Evolutionary conservation across 2,329 filamentous ascomycete species (phyloP).

Genomic region (Ceratocystiopsis minuta): DNA sequence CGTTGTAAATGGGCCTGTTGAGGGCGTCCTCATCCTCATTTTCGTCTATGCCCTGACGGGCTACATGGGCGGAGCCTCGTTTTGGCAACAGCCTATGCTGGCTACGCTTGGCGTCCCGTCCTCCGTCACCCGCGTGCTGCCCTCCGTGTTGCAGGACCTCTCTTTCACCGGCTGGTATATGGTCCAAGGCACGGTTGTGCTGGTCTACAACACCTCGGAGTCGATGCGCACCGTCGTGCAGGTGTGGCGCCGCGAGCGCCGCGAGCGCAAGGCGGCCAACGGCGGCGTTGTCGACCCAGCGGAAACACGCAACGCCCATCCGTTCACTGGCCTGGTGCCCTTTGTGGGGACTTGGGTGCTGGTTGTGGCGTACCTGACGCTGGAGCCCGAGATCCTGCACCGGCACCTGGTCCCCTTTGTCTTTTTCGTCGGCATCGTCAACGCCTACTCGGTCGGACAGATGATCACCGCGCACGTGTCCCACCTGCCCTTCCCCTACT

Average conservation of each 20-base stretch:
- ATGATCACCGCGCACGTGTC: constrained; percentile 93
- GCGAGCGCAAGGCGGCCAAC: constrained; percentile 15
- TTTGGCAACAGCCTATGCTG: constrained; percentile 80
- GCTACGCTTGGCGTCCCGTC: constrained; percentile 48
- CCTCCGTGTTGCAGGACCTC: constrained; percentile 54
- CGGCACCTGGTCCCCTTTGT: constrained; percentile 77
- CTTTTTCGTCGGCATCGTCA: constrained; percentile 75
- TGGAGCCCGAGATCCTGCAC: constrained; percentile 70
- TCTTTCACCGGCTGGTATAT: constrained; percentile 89
- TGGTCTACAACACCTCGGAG: constrained; percentile 69
- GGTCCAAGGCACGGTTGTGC: constrained; percentile 63
- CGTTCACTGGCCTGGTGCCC: constrained; percentile 68
- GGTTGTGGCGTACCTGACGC: constrained; percentile 59
- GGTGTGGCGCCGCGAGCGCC: constrained; percentile 37
- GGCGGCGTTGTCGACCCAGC: too few relatives aligned
- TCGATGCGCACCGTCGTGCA: constrained; percentile 71
- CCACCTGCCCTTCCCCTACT: constrained; percentile 73
- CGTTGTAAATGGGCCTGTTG: constrained; percentile 82
- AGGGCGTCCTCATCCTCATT: constrained; percentile 76
- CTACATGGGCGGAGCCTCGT: constrained; percentile 69
- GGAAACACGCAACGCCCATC: constrained; percentile 49
- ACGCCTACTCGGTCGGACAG: constrained; percentile 86
- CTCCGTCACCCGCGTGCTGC: constrained; percentile 48
- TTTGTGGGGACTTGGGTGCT: constrained; percentile 64
- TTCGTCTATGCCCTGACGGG: constrained; percentile 70